phyloP scores from a whole-genome alignment of 2,329 filamentous ascomycete genomes.

The Paecilomyces dactylethromorphus region DNA sequence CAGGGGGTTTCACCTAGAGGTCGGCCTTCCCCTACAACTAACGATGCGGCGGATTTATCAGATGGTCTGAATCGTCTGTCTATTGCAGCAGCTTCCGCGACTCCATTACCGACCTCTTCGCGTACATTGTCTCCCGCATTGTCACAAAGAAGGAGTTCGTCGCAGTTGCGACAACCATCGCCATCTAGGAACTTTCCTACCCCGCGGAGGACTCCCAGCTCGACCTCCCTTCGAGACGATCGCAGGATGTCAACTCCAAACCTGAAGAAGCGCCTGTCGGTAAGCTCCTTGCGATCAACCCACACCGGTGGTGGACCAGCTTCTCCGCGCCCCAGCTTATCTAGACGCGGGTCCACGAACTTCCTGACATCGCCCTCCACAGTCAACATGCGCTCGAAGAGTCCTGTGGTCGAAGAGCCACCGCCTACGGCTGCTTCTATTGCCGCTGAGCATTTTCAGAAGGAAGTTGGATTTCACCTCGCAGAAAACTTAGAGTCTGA shows the following conservation, averaged over 20 bases:
- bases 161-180: constrained; percentile 7
- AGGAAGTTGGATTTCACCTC: constrained; percentile 62
- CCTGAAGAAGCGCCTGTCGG: constrained; percentile 33
- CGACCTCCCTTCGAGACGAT: constrained; percentile 30
- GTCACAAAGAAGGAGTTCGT: constrained; percentile 3
- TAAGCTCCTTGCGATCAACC: constrained; percentile 30
- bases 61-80: constrained; percentile 22
- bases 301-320: constrained; percentile 17
- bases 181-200: constrained; percentile 12
- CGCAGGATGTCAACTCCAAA: constrained; percentile 25
- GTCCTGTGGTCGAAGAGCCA: constrained; percentile 16
- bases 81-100: constrained; percentile 16
- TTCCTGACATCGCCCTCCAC: constrained; percentile 14
- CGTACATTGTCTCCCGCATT: constrained; percentile 11
- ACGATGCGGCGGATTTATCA: constrained; percentile 12
- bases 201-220: constrained; percentile 26
- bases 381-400: constrained; percentile 21
- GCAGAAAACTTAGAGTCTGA: constrained; percentile 40
- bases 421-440: constrained; percentile 48
- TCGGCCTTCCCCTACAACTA: constrained; percentile 6
- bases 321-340: constrained; percentile 24
- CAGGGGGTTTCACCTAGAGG: neutral
- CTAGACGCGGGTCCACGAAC: constrained; percentile 28
- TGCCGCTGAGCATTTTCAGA: constrained; percentile 62
- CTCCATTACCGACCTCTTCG: constrained; percentile 19